Evolutionary conservation across 1,139 yeast species (phyloP).

Genomic region (Debaryomycetaceae sp.): DNA sequence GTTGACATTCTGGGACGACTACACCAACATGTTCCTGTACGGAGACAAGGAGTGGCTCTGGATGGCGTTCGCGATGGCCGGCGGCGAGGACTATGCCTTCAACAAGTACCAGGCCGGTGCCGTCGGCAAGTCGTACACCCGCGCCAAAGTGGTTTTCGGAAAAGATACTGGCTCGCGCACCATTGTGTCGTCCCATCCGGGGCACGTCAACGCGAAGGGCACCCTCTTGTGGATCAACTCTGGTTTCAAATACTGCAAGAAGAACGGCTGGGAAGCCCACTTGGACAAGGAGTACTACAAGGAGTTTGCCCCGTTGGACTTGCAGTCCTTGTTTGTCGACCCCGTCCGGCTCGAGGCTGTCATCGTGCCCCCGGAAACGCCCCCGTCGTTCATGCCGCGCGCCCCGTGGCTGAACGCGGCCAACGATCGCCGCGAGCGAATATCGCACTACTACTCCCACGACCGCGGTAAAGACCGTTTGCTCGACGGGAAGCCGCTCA

Average conservation of each 20-base stretch:
- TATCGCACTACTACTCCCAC: slow-evolving; percentile 15
- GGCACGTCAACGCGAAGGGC: slow-evolving; percentile 43
- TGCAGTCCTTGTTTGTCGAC: slow-evolving; percentile 22
- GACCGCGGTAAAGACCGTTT: slow-evolving; percentile 14
- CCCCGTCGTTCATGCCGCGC: slow-evolving; percentile 20
- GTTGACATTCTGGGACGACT: slow-evolving; percentile 26
- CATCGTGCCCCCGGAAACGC: slow-evolving; percentile 45
- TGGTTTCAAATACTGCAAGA: slow-evolving; percentile 54
- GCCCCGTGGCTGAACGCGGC: slow-evolving; percentile 26
- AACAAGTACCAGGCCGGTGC: slow-evolving; percentile 33
- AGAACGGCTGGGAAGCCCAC: slow-evolving; percentile 25
- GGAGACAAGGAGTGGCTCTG: slow-evolving; percentile 53
- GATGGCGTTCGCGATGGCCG: slow-evolving; percentile 39
- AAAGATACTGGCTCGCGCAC: slow-evolving; percentile 29
- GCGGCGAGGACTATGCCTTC: slow-evolving; percentile 35
- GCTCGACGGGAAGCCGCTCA: slow-evolving; percentile 11
- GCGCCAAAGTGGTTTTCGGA: slow-evolving; percentile 14
- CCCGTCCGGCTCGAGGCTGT: slow-evolving; percentile 43
- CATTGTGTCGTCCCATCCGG: slow-evolving; percentile 61
- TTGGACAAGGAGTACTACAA: slow-evolving; percentile 20
- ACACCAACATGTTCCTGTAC: slow-evolving; percentile 25
- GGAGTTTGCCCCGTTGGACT: slow-evolving; percentile 14
- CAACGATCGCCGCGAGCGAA: slow-evolving; percentile 15
- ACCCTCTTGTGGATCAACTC: slow-evolving; percentile 57
- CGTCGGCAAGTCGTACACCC: slow-evolving; percentile 23